phyloP scores from a whole-genome alignment of 2,329 filamentous ascomycete genomes.

The Plectosphaerella cucumerina region DNA sequence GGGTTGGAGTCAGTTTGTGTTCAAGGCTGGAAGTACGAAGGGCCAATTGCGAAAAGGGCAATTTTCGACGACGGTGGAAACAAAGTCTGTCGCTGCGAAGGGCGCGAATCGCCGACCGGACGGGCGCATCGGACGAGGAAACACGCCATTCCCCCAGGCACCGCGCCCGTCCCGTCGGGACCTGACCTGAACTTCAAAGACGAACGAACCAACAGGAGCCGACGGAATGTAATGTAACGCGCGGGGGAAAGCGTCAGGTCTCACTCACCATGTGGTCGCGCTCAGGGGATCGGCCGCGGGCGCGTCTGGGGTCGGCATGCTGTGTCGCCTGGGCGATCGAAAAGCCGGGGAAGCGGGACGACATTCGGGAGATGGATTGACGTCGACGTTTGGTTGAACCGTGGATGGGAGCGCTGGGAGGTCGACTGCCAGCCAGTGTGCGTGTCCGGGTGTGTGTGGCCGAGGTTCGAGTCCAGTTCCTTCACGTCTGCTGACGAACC shows the following conservation, averaged over 20 bases:
- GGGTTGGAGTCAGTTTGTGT: neutral
- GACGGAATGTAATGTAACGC: neutral
- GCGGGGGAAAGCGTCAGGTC: neutral
- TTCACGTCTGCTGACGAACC: no score
- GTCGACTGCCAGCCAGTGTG: no score
- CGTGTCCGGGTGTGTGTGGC: no score
- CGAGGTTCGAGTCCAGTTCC: no score
- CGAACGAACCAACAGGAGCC: neutral
- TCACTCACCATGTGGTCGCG: slow-evolving; percentile 14
- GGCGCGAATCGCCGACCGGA: neutral
- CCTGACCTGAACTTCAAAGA: neutral
- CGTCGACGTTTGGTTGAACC: neutral
- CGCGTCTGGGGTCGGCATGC: slow-evolving; percentile 13
- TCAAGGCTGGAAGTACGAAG: no score
- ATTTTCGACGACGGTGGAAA: slow-evolving; percentile 2
- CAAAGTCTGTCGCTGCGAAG: neutral
- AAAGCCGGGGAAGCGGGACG: neutral
- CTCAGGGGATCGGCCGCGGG: slow-evolving; percentile 12
- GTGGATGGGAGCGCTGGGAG: no score
- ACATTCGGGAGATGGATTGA: neutral
- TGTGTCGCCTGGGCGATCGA: neutral
- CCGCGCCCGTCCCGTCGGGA: no score
- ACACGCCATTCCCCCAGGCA: neutral
- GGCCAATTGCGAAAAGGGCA: neutral
- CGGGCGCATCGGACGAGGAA: neutral